Evolutionary conservation across 805 yeast species (phyloP), one percentile per base, ranked within the genome.

Genomic region (Deakozyma indianensis): DNA sequence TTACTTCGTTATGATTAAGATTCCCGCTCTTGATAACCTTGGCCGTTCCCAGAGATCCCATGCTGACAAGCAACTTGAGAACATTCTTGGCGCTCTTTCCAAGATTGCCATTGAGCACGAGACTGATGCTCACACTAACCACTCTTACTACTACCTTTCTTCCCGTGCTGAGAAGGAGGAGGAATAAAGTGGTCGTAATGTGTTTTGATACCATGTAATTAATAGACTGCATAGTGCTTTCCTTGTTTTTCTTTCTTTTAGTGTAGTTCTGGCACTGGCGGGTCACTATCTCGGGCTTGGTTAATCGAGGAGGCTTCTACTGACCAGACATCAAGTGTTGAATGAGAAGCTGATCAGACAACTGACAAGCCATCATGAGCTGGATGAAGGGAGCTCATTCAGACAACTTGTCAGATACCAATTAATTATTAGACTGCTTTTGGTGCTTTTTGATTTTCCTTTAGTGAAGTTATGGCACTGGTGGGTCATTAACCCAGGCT

Each of bases 1-100:
- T 64, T 86, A 87, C 80, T 86, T 78, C 83, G 59, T 83, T 65
- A 83, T 86, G 40, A 53, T 54, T 51, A 56, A 57, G 41, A 52
- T 56, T 40, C 57, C 61, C 20, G 49, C 47, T 40, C 53, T 62
- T 23, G 58, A 56, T 48, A 58, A 61, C 56, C 52, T 61, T 41
- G 66, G 66, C 41, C 60, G 66, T 45, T 32, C 51, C 47, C 43
- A 47, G 50, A 59, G 66, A 45, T 53, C 59, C 35, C 48, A 46
- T 35, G 56, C 56, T 43, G 63, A 62, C 44, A 56, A 56, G 45
- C 51, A 57, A 56, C 57, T 60, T 25, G 66, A 62, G 62, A 61
- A 60, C 62, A 56, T 62, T 45, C 52, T 62, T 46, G 61, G 57
- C 40, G 59, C 62, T 53, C 57, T 62, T 42, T 61, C 66, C 21